Evolutionary conservation across 805 yeast species (phyloP).

Genomic region (Hanseniaspora lindneri): DNA sequence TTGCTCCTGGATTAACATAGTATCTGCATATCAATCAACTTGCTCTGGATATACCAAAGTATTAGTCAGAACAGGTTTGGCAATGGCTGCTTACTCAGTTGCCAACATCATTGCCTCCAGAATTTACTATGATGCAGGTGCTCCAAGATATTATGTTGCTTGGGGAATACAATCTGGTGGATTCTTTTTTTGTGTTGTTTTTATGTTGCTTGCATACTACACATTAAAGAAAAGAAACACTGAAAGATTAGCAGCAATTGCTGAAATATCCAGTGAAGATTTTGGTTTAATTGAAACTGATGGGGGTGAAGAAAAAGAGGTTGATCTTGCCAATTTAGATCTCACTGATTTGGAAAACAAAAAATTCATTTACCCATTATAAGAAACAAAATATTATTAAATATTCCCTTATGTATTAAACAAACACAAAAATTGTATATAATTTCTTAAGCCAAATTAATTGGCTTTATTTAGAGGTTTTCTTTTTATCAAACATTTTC

Average conservation of each 20-base stretch:
- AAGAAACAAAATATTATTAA: too few relatives aligned
- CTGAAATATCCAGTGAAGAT: constrained; percentile 21
- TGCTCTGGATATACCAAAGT: constrained; percentile 43
- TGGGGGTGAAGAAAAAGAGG: constrained; percentile 25
- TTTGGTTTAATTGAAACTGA: constrained; percentile 27
- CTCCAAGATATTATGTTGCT: constrained; percentile 37
- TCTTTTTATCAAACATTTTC: too few relatives aligned
- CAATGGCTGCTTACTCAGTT: constrained; percentile 35
- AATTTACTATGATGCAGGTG: constrained; percentile 38
- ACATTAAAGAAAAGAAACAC: constrained; percentile 37
- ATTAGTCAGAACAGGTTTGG: constrained; percentile 35
- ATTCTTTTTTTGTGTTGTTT: constrained; percentile 37
- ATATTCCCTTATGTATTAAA: too few relatives aligned
- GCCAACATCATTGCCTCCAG: constrained; percentile 47
- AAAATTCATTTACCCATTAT: constrained; percentile 41
- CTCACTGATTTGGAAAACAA: constrained; percentile 44
- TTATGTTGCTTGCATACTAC: constrained; percentile 37
- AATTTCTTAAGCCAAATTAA: too few relatives aligned
- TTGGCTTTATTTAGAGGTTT: too few relatives aligned
- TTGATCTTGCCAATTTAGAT: constrained; percentile 36
- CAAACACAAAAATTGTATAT: too few relatives aligned
- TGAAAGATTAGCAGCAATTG: constrained; percentile 27
- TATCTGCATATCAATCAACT: constrained; percentile 29
- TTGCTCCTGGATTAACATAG: constrained; percentile 32
- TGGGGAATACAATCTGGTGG: constrained; percentile 49